Conservation (phyloP, 2,329 filamentous ascomycete genomes). For the Cadophora sp. region DNA sequence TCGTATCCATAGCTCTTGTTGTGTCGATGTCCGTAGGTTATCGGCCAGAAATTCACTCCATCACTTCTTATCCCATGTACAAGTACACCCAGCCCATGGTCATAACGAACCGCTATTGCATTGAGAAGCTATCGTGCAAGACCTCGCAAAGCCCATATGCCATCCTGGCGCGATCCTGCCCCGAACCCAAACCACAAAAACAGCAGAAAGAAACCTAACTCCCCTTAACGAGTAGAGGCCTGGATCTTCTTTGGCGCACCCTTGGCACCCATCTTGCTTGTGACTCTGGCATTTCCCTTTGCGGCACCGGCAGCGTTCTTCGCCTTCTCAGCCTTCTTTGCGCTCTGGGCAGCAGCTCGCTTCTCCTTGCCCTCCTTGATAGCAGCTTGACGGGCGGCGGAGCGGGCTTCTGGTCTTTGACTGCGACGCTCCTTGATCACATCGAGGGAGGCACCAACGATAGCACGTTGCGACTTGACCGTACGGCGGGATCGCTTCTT, state of each 20-base stretch:
- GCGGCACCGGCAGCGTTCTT: slow-evolving; percentile 79
- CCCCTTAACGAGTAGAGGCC: slow-evolving; percentile 81
- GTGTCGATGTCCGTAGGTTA: neutral
- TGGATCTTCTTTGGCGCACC: slow-evolving; percentile 85
- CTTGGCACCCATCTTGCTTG: slow-evolving; percentile 98
- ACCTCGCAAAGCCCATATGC: slow-evolving; percentile 43
- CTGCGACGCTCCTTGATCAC: slow-evolving; percentile 99
- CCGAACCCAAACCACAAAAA: slow-evolving; percentile 38
- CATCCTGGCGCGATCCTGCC: slow-evolving; percentile 41
- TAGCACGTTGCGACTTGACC: slow-evolving; percentile 98
- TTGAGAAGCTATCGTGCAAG: slow-evolving; percentile 44
- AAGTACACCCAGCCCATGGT: slow-evolving; percentile 17
- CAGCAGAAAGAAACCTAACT: slow-evolving; percentile 34
- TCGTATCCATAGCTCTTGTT: neutral
- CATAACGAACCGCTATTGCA: slow-evolving; percentile 37
- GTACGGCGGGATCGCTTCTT: slow-evolving; percentile 99
- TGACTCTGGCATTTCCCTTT: slow-evolving; percentile 81
- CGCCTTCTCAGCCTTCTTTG: slow-evolving; percentile 99
- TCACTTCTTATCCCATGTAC: neutral
- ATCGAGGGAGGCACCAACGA: slow-evolving; percentile 98
- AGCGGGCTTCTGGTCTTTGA: slow-evolving; percentile 93
- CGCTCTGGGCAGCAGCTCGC: slow-evolving; percentile 84
- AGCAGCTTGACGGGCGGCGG: slow-evolving; percentile 85
- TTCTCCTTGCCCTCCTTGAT: slow-evolving; percentile 99
- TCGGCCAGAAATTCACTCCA: slow-evolving; percentile 3